Base-by-base conservation (phyloP, 805 yeast genomes). In the Kodamaea nitidulidarum region DNA sequence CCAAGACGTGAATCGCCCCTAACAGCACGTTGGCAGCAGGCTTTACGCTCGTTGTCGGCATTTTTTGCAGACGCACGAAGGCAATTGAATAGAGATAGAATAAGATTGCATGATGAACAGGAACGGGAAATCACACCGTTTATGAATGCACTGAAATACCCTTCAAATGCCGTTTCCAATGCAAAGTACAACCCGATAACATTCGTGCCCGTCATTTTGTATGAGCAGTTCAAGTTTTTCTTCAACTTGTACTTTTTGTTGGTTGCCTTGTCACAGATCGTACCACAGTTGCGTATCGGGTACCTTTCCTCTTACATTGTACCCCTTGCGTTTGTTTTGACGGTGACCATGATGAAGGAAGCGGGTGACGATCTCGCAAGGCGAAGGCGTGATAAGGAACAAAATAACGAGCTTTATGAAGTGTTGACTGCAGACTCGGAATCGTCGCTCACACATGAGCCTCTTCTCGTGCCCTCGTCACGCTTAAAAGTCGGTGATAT, bases 191-290 rank as follows among this genome's bases (percentile, higher is more conserved):
- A 86, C 51, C 86, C 93, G 2, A 57, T 88, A 26, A 80, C 95
- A 1, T 93, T 93, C 54, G 63, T 93, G 7, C 99, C 99, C 3
- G 72, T 87, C 31, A 80, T 93, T 39, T 72, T 93, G 21, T 95
- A 85, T 60, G 96, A 91, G 58, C 99, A 93, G 69, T 93, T 93
- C 78, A 88, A 90, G 66, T 91, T 93, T 60, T 93, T 93, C 63
- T 93, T 88, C 73, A 93, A 93, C 62, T 67, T 93, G 35, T 93
- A 93, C 61, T 93, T 93, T 57, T 65, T 95, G 37, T 55, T 95
- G 15, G 98, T 95, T 48, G 98, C 98, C 11, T 72, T 95, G 44
- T 88, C 97, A 4, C 98, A 93, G 63, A 82, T 83, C 2, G 73
- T 93, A 15, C 97, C 98, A 1, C 86, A 81, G 6, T 71, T 93